A percentile compares a stretch with the other conserved stretches of the same genome.
phyloP scores from a whole-genome alignment of 129 eudicot genomes.

The Chrysanthemum seticuspe region DNA sequence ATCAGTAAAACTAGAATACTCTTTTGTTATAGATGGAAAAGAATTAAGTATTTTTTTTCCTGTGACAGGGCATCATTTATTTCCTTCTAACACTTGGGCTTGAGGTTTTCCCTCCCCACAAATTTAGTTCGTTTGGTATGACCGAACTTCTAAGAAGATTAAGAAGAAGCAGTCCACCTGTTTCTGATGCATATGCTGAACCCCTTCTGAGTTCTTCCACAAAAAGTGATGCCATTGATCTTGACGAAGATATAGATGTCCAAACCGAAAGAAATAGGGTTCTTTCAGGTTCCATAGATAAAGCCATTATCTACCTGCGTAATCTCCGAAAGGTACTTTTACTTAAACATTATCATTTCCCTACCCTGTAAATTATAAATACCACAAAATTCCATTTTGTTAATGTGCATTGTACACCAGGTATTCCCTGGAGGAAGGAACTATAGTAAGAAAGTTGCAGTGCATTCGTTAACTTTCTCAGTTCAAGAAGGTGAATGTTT shows the following conservation, averaged over 20 bases:
- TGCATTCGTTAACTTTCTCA: slow-evolving; percentile 86
- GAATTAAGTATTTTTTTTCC: slow-evolving; percentile 7
- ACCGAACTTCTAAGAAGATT: slow-evolving; percentile 42
- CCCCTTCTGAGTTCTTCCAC: slow-evolving; percentile 71
- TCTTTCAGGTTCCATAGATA: slow-evolving; percentile 76
- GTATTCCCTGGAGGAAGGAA: slow-evolving; percentile 79
- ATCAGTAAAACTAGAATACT: background rate
- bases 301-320: slow-evolving; percentile 75
- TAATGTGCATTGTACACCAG: slow-evolving; percentile 38
- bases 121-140: slow-evolving; percentile 33
- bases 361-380: slow-evolving; percentile 1
- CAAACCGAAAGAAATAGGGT: slow-evolving; percentile 79
- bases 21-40: slow-evolving; percentile 13
- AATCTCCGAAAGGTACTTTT: slow-evolving; percentile 79
- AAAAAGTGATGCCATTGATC: slow-evolving; percentile 38
- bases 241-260: slow-evolving; percentile 88
- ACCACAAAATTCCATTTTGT: background rate
- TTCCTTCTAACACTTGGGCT: slow-evolving; percentile 79
- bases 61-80: slow-evolving; percentile 64
- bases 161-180: slow-evolving; percentile 24
- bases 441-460: slow-evolving; percentile 68
- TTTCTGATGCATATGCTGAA: slow-evolving; percentile 44
- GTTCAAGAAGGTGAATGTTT: slow-evolving; percentile 99
- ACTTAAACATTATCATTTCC: slow-evolving; percentile 15
- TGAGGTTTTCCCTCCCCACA: slow-evolving; percentile 63